Evolutionary conservation across 306 rosid species (phyloP), one percentile per base, ranked within the genome.

Genomic region (Leucaena leucocephala): DNA sequence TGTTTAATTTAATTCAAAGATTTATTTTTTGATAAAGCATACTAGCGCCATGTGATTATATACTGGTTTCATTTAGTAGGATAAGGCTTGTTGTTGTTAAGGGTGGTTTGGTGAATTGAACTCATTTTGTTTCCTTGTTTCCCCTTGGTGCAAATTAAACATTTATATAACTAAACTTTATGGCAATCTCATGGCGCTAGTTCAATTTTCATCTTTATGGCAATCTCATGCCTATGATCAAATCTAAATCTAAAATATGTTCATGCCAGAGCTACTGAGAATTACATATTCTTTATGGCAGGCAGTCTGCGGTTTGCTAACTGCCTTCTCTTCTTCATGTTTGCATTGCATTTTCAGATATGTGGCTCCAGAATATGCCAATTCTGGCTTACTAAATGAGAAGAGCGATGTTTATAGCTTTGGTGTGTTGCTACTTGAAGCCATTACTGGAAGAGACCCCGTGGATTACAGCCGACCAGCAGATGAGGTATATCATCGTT

Each of bases 341-440:
- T 81, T 75, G 75, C 58, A 21, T 81, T 49, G 40, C 74, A 16
- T 54, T 65, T 78, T 85, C 90, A 94, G 98, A 77, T 94, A 94
- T 49, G 97, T 94, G 62, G 98, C 98, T 62, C 98, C 97, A 1
- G 98, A 94, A 80, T 94, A 94, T 86, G 98, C 98, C 77, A 94
- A 89, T 82, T 90, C 98, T 46, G 97, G 98, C 65, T 91, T 94
- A 76, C 74, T 94, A 78, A 94, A 90, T 16, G 98, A 94, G 85
- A 94, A 94, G 84, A 94, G 98, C 64, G 97, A 92, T 76, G 97
- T 92, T 48, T 92, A 92, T 83, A 92, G 97, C 76, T 92, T 85
- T 82, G 97, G 97, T 7, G 97, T 92, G 12, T 79, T 92, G 84
- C 85, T 92, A 44, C 89, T 92, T 39, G 97, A 92, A 83, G 96